These are phyloP conservation scores for Urtica urens DNA, from an alignment of 306 rosid species.

Conservation along the genomic window DNA sequence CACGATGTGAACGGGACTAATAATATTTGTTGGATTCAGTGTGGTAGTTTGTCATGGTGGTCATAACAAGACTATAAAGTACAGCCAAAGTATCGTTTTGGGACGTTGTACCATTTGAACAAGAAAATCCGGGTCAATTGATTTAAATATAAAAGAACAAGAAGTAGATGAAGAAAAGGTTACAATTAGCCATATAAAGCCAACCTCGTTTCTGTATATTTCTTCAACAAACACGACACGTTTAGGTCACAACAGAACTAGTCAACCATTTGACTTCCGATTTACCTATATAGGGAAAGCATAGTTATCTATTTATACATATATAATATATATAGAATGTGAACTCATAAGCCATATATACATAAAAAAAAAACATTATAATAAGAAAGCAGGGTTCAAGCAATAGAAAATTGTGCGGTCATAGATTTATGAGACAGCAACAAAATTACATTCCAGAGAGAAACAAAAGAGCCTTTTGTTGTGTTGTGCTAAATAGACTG, in stretches of 20 bases:
- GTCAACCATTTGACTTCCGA: not conserved
- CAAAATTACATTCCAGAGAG: not conserved
- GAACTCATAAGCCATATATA: not conserved
- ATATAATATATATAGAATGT: not conserved
- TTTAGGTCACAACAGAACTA: not conserved
- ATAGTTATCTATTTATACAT: no score
- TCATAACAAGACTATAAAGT: no score
- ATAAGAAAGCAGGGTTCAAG: no score
- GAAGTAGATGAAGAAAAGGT: not conserved
- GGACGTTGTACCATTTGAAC: not conserved
- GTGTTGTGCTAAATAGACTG: constrained; percentile 6
- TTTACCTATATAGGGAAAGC: no score
- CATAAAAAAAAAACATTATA: not conserved
- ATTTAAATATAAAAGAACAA: not conserved
- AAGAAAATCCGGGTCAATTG: not conserved
- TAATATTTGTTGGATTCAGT: no score
- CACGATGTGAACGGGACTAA: no score
- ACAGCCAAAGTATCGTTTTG: not conserved
- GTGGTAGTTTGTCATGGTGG: no score
- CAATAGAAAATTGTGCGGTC: no score
- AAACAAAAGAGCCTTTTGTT: not conserved
- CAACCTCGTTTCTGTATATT: not conserved
- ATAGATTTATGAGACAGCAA: not conserved
- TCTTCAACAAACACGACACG: not conserved
- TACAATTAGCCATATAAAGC: no score